These are phyloP conservation scores for Fusarium sp. DNA, from an alignment of 2,329 filamentous ascomycete species.

Conservation along the genomic window DNA sequence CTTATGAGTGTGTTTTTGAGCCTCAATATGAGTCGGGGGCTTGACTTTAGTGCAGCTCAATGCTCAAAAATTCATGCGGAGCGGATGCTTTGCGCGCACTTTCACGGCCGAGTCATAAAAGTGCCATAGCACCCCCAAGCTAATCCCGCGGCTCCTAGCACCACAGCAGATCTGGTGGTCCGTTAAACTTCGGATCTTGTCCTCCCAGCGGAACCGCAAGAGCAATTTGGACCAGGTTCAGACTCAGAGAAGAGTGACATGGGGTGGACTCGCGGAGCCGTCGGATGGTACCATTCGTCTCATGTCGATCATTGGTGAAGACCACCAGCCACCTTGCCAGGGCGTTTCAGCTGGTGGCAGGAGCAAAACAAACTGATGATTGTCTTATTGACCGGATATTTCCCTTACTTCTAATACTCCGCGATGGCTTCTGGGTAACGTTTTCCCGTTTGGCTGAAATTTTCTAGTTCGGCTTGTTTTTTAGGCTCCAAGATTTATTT, in stretches of 20 bases:
- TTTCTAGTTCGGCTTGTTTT: neutral
- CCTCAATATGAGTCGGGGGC: constrained; percentile 24
- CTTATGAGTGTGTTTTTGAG: constrained; percentile 28
- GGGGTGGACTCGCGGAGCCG: constrained; percentile 15
- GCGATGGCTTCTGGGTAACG: neutral
- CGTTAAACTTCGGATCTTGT: constrained; percentile 8
- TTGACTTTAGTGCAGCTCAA: neutral
- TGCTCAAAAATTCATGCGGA: too few species aligned
- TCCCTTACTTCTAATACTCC: neutral
- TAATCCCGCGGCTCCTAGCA: constrained; percentile 3
- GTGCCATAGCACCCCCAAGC: neutral
- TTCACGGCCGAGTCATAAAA: constrained; percentile 4
- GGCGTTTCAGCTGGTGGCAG: constrained; percentile 4
- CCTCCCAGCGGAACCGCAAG: constrained; percentile 29
- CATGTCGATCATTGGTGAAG: constrained; percentile 14
- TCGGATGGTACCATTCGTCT: neutral
- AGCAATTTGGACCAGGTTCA: constrained; percentile 9
- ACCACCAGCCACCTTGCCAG: neutral
- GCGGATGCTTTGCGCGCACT: neutral
- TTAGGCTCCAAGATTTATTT: neutral
- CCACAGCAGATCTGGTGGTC: constrained; percentile 13
- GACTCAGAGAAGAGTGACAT: constrained; percentile 1
- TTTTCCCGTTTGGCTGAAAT: constrained; percentile 11
- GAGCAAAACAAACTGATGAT: neutral
- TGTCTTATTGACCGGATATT: neutral